A percentile compares a stretch with the other conserved stretches of the same genome.
phyloP scores from a whole-genome alignment of 192 early-diverging fungal genomes.

The Cetraspora pellucida region DNA sequence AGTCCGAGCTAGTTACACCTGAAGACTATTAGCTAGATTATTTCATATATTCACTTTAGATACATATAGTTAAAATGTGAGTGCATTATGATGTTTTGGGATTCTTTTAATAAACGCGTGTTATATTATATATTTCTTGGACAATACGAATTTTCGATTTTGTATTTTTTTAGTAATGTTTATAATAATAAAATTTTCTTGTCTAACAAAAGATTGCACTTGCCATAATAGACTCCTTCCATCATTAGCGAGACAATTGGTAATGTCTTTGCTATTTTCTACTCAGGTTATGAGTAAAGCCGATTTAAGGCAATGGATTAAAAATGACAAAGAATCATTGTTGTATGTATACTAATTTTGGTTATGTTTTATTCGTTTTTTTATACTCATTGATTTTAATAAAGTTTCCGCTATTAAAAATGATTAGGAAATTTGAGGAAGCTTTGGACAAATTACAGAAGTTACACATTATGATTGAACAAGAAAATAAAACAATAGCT shows the following conservation, averaged over 20 bases:
- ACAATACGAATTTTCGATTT: not conserved
- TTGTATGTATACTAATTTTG: conserved; percentile 22
- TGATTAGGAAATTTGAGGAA: conserved; percentile 59
- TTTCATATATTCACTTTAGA: too few species aligned
- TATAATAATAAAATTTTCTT: not conserved
- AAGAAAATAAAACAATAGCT: conserved; percentile 49
- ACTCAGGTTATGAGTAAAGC: conserved; percentile 41
- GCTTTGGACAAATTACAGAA: conserved; percentile 71
- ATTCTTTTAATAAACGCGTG: too few species aligned
- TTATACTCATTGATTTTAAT: too few species aligned
- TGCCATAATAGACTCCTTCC: conserved; percentile 65
- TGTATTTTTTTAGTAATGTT: not conserved
- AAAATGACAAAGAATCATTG: conserved; percentile 33
- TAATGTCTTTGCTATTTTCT: conserved; percentile 86
- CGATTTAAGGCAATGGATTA: conserved; percentile 72
- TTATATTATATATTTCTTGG: too few species aligned
- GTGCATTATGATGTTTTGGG: too few species aligned
- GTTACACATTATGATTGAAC: conserved; percentile 67
- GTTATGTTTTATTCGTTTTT: too few species aligned
- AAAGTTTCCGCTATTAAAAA: not conserved
- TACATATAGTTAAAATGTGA: too few species aligned
- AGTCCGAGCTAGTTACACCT: too few species aligned
- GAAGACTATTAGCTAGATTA: too few species aligned
- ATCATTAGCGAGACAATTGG: conserved; percentile 82
- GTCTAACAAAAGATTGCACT: not conserved